These are phyloP conservation scores for Erysiphe pulchra DNA, from an alignment of 2,329 filamentous ascomycete species.

Conservation along the genomic window DNA sequence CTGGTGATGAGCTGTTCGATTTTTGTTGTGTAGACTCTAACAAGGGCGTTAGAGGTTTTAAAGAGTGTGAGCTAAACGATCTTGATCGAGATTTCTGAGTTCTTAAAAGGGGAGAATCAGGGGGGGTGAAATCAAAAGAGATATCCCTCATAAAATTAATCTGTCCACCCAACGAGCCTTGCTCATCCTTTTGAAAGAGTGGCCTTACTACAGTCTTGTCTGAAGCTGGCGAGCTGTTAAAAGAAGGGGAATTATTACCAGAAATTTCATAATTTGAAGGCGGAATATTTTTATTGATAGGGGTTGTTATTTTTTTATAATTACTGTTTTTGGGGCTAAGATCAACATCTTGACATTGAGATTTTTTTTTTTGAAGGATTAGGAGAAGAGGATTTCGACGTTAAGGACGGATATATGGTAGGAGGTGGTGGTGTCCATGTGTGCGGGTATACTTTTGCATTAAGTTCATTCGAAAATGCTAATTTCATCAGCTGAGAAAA, in stretches of 20 bases:
- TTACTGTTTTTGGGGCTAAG: no score
- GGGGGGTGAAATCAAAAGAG: slow-evolving; percentile 6
- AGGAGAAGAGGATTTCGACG: no score
- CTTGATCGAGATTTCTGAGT: slow-evolving; percentile 4
- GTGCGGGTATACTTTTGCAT: no score
- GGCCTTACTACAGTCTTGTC: background rate
- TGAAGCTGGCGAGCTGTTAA: background rate
- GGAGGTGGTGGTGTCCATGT: no score
- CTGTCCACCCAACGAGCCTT: slow-evolving; percentile 7
- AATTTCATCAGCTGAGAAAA: no score
- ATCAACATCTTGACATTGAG: no score
- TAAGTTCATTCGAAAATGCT: no score
- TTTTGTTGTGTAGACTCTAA: slow-evolving; percentile 9
- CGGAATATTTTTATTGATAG: no score
- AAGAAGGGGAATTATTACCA: background rate
- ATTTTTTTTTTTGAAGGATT: no score
- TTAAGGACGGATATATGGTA: no score
- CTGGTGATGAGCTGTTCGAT: slow-evolving; percentile 6
- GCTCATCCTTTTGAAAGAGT: background rate
- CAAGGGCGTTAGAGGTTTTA: slow-evolving; percentile 2
- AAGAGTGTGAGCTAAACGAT: slow-evolving; percentile 1
- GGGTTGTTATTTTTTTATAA: no score
- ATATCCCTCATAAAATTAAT: slow-evolving; percentile 3
- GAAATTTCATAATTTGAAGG: no score
- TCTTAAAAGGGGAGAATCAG: slow-evolving; percentile 6